Percentiles rank a stretch among this genome's conserved stretches.
These are phyloP conservation scores for Aphanoascus verrucosus DNA, from an alignment of 2,329 filamentous ascomycete genomes.

Conservation along the genomic window DNA sequence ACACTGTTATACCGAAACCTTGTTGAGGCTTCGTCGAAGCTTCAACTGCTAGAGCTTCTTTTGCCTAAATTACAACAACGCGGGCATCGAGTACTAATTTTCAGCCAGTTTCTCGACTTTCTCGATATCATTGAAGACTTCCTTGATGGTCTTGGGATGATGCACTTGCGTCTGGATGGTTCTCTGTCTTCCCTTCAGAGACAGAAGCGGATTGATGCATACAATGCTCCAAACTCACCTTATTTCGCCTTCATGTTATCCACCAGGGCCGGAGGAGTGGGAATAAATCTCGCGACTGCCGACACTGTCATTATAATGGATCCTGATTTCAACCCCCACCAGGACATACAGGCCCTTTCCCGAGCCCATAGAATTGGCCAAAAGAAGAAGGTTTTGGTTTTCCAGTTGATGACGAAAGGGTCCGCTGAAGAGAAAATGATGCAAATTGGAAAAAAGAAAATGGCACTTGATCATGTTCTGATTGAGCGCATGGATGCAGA, in stretches of 20 bases:
- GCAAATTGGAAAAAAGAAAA: constrained; percentile 89
- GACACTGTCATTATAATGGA: constrained; percentile 98
- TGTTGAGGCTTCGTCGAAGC: constrained; percentile 81
- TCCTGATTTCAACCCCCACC: constrained; percentile 94
- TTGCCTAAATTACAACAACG: constrained; percentile 75
- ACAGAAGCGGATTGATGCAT: constrained; percentile 87
- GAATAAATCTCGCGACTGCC: constrained; percentile 92
- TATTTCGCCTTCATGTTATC: constrained; percentile 88
- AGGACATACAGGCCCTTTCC: constrained; percentile 91
- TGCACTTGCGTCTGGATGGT: constrained; percentile 78
- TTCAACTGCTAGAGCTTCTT: constrained; percentile 72
- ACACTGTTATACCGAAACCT: constrained; percentile 64
- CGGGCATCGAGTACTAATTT: constrained; percentile 84
- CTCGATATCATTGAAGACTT: constrained; percentile 90
- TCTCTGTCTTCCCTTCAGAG: constrained; percentile 69
- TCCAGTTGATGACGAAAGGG: constrained; percentile 81
- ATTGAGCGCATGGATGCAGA: constrained; percentile 84
- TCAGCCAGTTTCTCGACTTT: constrained; percentile 86
- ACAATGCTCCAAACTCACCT: constrained; percentile 71
- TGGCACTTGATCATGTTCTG: constrained; percentile 87
- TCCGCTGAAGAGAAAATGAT: constrained; percentile 93
- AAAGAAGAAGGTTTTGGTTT: constrained; percentile 88
- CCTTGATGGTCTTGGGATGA: constrained; percentile 59
- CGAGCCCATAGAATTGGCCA: constrained; percentile 94
- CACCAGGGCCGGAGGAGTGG: constrained; percentile 88